Base-by-base conservation (phyloP, 1,139 yeast genomes). In the Arxiozyma bovina region DNA sequence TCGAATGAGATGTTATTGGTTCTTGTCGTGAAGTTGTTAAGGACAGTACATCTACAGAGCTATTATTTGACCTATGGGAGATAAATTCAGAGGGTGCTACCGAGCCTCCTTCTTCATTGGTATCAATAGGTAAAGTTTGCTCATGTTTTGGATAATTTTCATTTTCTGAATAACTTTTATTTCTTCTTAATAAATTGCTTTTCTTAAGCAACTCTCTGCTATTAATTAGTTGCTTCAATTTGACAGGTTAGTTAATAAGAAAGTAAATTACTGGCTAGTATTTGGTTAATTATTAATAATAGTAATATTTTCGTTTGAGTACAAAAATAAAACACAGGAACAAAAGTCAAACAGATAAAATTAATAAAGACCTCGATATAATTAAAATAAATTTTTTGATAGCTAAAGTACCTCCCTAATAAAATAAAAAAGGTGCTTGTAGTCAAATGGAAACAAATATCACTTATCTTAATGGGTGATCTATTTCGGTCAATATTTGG, bases 181-280 rank as follows among this genome's bases (percentile, higher is more conserved):
- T 45, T 27, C 34, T 45, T 30, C 41, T 45, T 18, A 45, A 30
- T 30, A 45, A 30, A 18, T 27, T 27, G 25, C 41, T 45, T 15
- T 38, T 27, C 34, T 45, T 45, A 38, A 45, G 25, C 41, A 45
- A 20, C 20, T 45, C 41, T 45, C 30, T 45, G 8, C 48, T 45
- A 45, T 45, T 30, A 45, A 45, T 45, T 45, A 45, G 21, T 45
- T 45, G 48, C 27, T 45, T 45, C 48, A 45, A 30, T 45, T 45
- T 45, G 48, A 15, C 40, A 3, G 40, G 6, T 12, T 34, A 34
- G 17, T 34, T 34, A 34, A 15, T 15, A 15, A 2, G n/a, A 34
- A 34, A 15, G 11, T 15, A 30, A 45, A 45, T 27, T 44, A 25
- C 8, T 27, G 30, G 11, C 30, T 27, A 27, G 8, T 27, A 27